Evolutionary conservation across 805 yeast species (phyloP).

Genomic region (Candida sonorensis): DNA sequence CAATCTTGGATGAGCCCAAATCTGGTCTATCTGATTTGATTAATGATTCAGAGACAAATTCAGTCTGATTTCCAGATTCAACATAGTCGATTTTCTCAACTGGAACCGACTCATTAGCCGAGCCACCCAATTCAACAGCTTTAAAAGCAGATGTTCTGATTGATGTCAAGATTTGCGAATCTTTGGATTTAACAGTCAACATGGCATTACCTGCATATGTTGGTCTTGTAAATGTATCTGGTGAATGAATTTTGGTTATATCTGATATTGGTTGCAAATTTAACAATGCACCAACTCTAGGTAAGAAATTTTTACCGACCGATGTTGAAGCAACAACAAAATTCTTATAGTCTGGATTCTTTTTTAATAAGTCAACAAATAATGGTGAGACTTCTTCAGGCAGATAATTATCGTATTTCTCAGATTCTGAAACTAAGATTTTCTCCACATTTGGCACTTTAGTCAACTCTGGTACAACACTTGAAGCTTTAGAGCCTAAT

Average conservation of each 20-base stretch:
- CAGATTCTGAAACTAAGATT: slow-evolving; percentile 52
- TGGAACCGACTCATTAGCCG: slow-evolving; percentile 29
- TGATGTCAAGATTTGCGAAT: slow-evolving; percentile 62
- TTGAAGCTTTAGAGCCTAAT: slow-evolving; percentile 55
- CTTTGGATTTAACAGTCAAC: slow-evolving; percentile 69
- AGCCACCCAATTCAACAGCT: slow-evolving; percentile 27
- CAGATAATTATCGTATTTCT: slow-evolving; percentile 56
- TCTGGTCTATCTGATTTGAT: slow-evolving; percentile 85
- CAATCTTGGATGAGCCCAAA: slow-evolving; percentile 70
- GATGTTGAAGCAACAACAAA: slow-evolving; percentile 80
- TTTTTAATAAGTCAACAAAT: slow-evolving; percentile 36
- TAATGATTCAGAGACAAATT: slow-evolving; percentile 73
- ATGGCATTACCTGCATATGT: slow-evolving; percentile 95
- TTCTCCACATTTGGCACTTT: slow-evolving; percentile 48
- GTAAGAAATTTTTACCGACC: slow-evolving; percentile 79
- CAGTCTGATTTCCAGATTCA: slow-evolving; percentile 34
- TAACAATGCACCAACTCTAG: slow-evolving; percentile 78
- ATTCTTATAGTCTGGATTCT: slow-evolving; percentile 49
- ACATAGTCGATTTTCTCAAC: slow-evolving; percentile 42
- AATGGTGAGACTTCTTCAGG: slow-evolving; percentile 83
- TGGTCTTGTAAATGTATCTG: slow-evolving; percentile 80
- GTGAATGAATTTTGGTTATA: slow-evolving; percentile 57
- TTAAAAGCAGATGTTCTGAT: slow-evolving; percentile 81
- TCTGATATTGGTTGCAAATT: slow-evolving; percentile 89
- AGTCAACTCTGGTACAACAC: slow-evolving; percentile 43